Evolutionary conservation across 116 monocot species (phyloP).

Genomic region (Phalaenopsis hybrid): DNA sequence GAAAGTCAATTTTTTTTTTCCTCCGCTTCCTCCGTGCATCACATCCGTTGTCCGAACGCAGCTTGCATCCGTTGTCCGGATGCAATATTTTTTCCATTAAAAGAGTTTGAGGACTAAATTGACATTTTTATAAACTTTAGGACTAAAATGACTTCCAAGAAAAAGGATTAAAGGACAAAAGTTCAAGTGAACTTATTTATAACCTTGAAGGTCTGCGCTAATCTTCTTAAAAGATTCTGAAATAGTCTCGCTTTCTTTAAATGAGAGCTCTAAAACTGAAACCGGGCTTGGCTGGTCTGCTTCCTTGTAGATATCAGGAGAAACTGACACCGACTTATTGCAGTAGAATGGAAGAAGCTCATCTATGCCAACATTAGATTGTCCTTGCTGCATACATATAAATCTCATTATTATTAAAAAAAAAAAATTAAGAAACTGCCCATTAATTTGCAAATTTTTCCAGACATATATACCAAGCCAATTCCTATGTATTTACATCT

Average conservation of each 20-base stretch:
- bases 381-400: constrained; percentile 10
- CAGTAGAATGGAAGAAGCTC: constrained; percentile 4
- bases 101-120: no score
- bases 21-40: no score
- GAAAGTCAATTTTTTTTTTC: no score
- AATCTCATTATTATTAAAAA: background rate
- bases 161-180: background rate
- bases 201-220: constrained; percentile 15
- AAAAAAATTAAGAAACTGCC: background rate
- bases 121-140: no score
- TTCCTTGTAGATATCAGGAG: background rate
- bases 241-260: constrained; percentile 3
- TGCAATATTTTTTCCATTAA: no score
- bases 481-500: no score
- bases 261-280: constrained; percentile 15
- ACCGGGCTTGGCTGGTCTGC: constrained; percentile 20
- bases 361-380: background rate
- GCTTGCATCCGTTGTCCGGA: no score
- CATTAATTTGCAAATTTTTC: no score
- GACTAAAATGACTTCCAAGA: no score
- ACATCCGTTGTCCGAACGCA: no score
- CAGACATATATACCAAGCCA: no score
- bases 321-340: background rate
- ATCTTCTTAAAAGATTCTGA: constrained; percentile 13
- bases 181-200: constrained; percentile 1